Base-by-base conservation (phyloP, 164 flowering plant species). In the Protea cynaroides region DNA sequence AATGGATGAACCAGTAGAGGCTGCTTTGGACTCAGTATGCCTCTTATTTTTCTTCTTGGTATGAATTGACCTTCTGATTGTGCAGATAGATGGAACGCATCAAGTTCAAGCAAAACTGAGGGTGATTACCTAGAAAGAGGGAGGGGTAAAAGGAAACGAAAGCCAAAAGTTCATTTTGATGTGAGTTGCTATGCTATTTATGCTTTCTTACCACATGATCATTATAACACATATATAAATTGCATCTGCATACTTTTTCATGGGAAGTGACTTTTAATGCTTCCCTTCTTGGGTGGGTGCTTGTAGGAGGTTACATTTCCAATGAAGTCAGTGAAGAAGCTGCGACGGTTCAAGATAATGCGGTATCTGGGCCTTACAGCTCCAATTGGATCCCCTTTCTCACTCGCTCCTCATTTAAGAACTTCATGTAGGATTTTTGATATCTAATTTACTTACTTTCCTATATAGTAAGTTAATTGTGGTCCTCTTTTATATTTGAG, bases 321-420 rank as follows among this genome's bases (percentile, higher is more conserved):
- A 38, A 46, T 46, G 25, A 79, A 73, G 55, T 55, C 83, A 36
- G 46, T 25, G 1, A 76, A 70, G n/a, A n/a, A n/a, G 57, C 70
- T 70, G 52, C 81, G 85, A 4, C 69, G 82, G 25, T 67, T 75
- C 49, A 80, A 69, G 74, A 83, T 81, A 63, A 81, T 81, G 87
- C 75, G 85, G 55, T 66, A 56, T 61, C 83, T 83, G 40, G 87
- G 87, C 43, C 87, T 83, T 38, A 51, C 65, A 24, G 80, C 85
- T 69, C 87, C 87, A 19, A n/a, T 73, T 44, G 87, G 85, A 40
- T 81, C 85, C 49, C 87, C 85, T 22, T 83, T 79, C 58, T 75
- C 75, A 24, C 56, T 61, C 43, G 21, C 61, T 21, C 38, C 69
- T 43, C 69, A 58, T 53, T 21, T 67, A 57, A 56, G 63, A 71